Percentiles rank a stretch among this genome's conserved stretches.
These are phyloP conservation scores for Metschnikowia santaceciliae DNA, from an alignment of 805 yeast species.

Conservation along the genomic window DNA sequence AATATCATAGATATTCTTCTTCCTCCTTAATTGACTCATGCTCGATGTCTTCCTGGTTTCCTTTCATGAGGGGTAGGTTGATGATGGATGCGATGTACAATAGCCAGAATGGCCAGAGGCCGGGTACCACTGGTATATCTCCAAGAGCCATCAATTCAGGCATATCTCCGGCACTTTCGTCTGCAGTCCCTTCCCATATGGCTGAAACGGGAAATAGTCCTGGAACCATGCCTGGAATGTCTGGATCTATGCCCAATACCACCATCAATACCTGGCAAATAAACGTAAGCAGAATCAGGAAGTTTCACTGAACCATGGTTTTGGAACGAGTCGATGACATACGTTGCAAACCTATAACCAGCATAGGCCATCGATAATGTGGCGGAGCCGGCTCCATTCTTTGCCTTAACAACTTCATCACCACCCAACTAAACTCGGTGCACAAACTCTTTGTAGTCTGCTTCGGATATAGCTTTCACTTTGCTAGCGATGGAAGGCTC, in stretches of 20 bases:
- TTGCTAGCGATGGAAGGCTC: constrained; percentile 18
- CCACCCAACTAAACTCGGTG: constrained; percentile 21
- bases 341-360: constrained; percentile 19
- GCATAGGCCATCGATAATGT: constrained; percentile 22
- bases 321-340: constrained; percentile 13
- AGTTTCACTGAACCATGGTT: constrained; percentile 9
- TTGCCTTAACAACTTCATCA: constrained; percentile 22
- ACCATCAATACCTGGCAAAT: constrained; percentile 50
- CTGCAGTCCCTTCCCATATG: constrained; percentile 1
- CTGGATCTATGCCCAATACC: constrained; percentile 26
- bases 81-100: constrained; percentile 4
- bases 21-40: no score
- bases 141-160: neutral
- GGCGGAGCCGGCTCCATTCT: constrained; percentile 21
- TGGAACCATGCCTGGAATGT: constrained; percentile 2
- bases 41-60: no score
- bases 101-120: constrained; percentile 1
- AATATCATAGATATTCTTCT: no score
- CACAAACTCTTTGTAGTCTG: constrained; percentile 17
- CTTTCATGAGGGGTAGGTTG: neutral
- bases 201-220: constrained; percentile 4
- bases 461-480: constrained; percentile 15
- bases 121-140: neutral
- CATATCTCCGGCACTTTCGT: neutral
- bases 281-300: constrained; percentile 49